Conservation (phyloP, 805 yeast genomes). For the Starmerella bombicola region DNA sequence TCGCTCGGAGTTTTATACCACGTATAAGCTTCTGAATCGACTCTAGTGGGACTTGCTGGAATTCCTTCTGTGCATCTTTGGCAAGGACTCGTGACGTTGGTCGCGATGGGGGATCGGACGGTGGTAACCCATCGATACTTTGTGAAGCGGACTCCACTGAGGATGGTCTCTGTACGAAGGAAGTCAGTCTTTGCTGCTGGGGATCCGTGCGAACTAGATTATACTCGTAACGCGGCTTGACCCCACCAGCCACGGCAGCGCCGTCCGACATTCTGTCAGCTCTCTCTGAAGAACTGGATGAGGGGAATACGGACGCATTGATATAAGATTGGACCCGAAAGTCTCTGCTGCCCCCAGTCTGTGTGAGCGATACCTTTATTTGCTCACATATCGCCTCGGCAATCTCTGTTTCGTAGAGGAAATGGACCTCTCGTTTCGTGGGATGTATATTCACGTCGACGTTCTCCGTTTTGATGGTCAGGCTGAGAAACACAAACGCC, state of each 20-base stretch:
- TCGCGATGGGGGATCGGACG: too few species aligned
- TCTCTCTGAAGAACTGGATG: not conserved
- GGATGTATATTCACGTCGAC: conserved; percentile 95
- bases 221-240: conserved; percentile 37
- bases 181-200: conserved; percentile 43
- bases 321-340: conserved; percentile 44
- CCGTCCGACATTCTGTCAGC: not conserved
- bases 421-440: conserved; percentile 82
- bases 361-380: conserved; percentile 41
- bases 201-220: conserved; percentile 62
- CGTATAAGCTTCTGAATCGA: conserved; percentile 42
- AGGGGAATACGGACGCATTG: conserved; percentile 33
- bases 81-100: not conserved
- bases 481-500: conserved; percentile 64
- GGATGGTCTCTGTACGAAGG: conserved; percentile 20
- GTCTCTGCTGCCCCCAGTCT: conserved; percentile 53
- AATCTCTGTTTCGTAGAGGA: conserved; percentile 76
- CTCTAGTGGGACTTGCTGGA: conserved; percentile 13
- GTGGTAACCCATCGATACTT: not conserved
- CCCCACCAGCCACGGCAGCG: not conserved
- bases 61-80: not conserved
- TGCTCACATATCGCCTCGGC: conserved; percentile 43
- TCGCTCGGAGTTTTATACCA: conserved; percentile 36
- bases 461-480: conserved; percentile 53
- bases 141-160: not conserved